Percentiles rank a stretch among this genome's conserved stretches.
phyloP scores from a whole-genome alignment of 805 yeast species.

The Sungouiella thailandica region DNA sequence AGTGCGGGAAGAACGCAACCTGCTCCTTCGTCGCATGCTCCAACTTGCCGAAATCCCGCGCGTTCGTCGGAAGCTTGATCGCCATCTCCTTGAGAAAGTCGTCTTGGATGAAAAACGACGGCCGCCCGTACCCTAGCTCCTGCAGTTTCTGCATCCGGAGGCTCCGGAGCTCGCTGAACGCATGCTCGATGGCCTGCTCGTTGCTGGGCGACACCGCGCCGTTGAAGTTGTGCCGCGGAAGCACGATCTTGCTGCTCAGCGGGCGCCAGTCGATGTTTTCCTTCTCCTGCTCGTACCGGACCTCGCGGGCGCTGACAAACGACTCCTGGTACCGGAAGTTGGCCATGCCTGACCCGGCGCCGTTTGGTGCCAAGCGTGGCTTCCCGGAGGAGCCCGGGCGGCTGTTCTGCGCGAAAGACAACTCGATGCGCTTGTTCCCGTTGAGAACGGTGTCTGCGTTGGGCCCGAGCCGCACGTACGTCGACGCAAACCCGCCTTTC shows the following conservation, averaged over 20 bases:
- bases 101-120: conserved; percentile 21
- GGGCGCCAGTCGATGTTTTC: conserved; percentile 4
- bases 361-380: conserved; percentile 7
- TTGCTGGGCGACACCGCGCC: conserved; percentile 14
- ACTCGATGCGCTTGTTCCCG: conserved; percentile 41
- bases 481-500: conserved; percentile 75
- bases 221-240: conserved; percentile 16
- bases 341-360: conserved; percentile 11
- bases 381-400: conserved; percentile 1
- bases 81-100: conserved; percentile 51
- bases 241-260: conserved; percentile 14
- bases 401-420: conserved; percentile 41
- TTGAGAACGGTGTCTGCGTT: conserved; percentile 46
- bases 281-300: conserved; percentile 8
- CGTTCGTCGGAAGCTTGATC: conserved; percentile 45
- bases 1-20: conserved; percentile 30
- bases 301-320: conserved; percentile 21
- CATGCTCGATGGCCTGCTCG: conserved; percentile 22
- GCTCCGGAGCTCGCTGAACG: conserved; percentile 34
- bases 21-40: conserved; percentile 30
- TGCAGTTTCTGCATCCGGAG: conserved; percentile 40
- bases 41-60: conserved; percentile 40
- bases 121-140: conserved; percentile 28
- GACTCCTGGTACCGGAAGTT: conserved; percentile 20
- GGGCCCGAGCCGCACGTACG: conserved; percentile 63